phyloP scores from a whole-genome alignment of 805 yeast genomes.

The Maudiozyma turicensis region DNA sequence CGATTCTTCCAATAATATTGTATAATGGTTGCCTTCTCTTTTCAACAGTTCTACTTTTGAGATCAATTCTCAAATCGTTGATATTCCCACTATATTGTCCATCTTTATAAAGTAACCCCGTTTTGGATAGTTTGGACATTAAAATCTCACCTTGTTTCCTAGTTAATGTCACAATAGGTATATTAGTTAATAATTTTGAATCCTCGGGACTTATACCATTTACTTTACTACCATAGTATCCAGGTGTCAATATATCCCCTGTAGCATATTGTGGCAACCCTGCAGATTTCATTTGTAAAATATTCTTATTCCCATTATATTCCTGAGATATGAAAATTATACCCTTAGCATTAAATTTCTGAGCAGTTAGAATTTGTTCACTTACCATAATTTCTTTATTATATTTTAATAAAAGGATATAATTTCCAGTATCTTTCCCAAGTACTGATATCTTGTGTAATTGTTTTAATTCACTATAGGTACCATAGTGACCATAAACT shows the following conservation, averaged over 20 bases:
- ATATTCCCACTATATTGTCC: slow-evolving; percentile 12
- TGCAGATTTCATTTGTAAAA: slow-evolving; percentile 34
- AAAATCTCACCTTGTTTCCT: slow-evolving; percentile 51
- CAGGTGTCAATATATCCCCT: slow-evolving; percentile 75
- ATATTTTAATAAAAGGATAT: slow-evolving; percentile 51
- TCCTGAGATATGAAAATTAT: slow-evolving; percentile 56
- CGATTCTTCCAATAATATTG: slow-evolving; percentile 70
- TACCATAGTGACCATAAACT: slow-evolving; percentile 61
- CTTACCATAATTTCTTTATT: slow-evolving; percentile 41
- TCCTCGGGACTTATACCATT: slow-evolving; percentile 36
- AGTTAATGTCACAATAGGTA: slow-evolving; percentile 70
- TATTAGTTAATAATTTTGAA: slow-evolving; percentile 46
- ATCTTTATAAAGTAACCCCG: slow-evolving; percentile 14
- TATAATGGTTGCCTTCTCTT: slow-evolving; percentile 54
- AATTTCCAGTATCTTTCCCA: slow-evolving; percentile 23
- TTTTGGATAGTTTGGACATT: slow-evolving; percentile 19
- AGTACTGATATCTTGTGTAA: slow-evolving; percentile 19
- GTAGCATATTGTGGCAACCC: slow-evolving; percentile 49
- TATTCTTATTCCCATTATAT: slow-evolving; percentile 16
- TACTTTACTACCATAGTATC: slow-evolving; percentile 40
- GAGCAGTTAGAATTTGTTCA: slow-evolving; percentile 45
- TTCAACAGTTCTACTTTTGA: slow-evolving; percentile 34
- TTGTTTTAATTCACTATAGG: slow-evolving; percentile 40
- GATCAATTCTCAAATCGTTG: slow-evolving; percentile 11
- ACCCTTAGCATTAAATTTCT: slow-evolving; percentile 46